These are phyloP conservation scores for Acanthochlamys bracteata DNA, from an alignment of 106 monocot genomes.

Conservation along the genomic window DNA sequence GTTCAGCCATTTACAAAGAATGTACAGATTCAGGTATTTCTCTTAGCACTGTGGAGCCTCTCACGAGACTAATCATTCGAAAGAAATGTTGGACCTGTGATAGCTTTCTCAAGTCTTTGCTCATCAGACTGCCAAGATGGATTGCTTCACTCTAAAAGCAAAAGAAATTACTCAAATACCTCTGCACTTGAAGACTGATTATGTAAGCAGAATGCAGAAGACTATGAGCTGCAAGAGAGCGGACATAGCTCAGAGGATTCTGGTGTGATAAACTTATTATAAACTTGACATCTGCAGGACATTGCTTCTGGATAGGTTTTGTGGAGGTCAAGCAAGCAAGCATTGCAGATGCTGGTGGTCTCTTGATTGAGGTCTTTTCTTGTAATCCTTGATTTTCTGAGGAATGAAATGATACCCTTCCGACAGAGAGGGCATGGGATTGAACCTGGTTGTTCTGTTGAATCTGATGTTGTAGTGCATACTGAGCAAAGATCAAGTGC, in stretches of 20 bases:
- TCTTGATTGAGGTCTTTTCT: slow-evolving; percentile 42
- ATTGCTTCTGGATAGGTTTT: slow-evolving; percentile 6
- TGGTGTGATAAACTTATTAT: slow-evolving; percentile 27
- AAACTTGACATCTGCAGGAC: slow-evolving; percentile 25
- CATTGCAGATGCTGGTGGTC: slow-evolving; percentile 59
- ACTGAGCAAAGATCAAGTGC: slow-evolving; percentile 81
- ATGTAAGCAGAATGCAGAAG: slow-evolving; percentile 54
- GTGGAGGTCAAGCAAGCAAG: slow-evolving; percentile 50
- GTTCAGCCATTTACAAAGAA: background rate
- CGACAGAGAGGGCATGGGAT: slow-evolving; percentile 95
- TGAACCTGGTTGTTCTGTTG: slow-evolving; percentile 46
- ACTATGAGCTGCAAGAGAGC: slow-evolving; percentile 59
- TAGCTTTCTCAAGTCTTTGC: slow-evolving; percentile 40
- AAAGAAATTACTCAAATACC: too few species aligned
- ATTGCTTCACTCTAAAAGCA: too few species aligned
- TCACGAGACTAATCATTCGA: slow-evolving; percentile 56
- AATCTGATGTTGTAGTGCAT: slow-evolving; percentile 37
- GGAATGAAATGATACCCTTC: slow-evolving; percentile 66
- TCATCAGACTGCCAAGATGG: slow-evolving; percentile 31
- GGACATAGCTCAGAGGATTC: slow-evolving; percentile 42
- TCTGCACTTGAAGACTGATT: slow-evolving; percentile 31
- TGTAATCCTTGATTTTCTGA: slow-evolving; percentile 27
- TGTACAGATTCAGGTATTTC: slow-evolving; percentile 33
- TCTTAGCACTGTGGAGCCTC: slow-evolving; percentile 83
- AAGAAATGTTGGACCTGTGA: too few species aligned